Conservation (phyloP, 306 rosid genomes). For the Senna siamea region DNA sequence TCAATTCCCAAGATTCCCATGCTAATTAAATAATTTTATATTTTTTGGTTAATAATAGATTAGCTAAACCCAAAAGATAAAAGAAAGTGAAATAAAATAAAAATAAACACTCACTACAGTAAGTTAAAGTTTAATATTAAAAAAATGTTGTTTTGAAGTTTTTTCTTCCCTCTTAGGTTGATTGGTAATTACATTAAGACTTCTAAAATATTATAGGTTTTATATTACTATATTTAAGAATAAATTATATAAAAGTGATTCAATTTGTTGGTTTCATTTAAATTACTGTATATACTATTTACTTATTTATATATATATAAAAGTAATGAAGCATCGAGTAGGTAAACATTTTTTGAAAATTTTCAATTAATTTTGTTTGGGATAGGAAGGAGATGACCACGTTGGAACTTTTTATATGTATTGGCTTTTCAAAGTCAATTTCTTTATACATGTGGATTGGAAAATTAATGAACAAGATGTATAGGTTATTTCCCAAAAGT, state of each 20-base stretch:
- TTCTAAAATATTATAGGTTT: background rate
- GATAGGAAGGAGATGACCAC: too few relatives aligned
- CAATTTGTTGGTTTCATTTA: too few relatives aligned
- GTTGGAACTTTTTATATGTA: background rate
- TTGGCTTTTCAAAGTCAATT: background rate
- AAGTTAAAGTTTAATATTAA: too few relatives aligned
- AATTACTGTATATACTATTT: too few relatives aligned
- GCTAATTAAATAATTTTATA: background rate
- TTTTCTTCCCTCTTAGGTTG: too few relatives aligned
- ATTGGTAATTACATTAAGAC: background rate
- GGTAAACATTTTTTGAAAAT: too few relatives aligned
- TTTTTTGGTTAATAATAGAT: background rate
- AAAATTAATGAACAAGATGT: background rate
- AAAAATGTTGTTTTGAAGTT: too few relatives aligned
- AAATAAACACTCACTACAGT: too few relatives aligned
- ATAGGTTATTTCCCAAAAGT: background rate
- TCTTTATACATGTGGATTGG: background rate
- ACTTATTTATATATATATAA: too few relatives aligned
- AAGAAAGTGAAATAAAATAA: background rate
- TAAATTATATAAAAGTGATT: too few relatives aligned
- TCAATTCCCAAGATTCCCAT: slow-evolving; percentile 38
- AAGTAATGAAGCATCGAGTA: too few relatives aligned
- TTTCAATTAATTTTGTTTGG: too few relatives aligned
- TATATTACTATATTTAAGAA: background rate
- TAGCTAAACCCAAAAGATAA: background rate